A percentile compares a stretch with the other conserved stretches of the same genome.
phyloP scores from a whole-genome alignment of 2,329 filamentous ascomycete species.

The Chaetoscypha palmicola region DNA sequence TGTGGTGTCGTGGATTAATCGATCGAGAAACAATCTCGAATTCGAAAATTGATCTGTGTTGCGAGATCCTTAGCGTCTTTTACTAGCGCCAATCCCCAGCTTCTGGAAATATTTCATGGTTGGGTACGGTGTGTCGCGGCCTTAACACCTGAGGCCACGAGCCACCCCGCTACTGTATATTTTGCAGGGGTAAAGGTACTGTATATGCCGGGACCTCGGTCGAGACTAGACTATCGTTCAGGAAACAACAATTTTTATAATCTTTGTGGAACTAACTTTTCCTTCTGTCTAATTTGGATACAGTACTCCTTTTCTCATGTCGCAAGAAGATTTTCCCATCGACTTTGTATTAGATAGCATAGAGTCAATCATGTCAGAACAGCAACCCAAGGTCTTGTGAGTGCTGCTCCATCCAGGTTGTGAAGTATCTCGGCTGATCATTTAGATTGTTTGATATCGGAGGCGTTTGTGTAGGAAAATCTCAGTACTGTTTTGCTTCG shows the following conservation, averaged over 20 bases:
- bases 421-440: conserved; percentile 11
- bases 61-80: no score
- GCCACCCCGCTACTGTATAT: no score
- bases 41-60: not conserved
- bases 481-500: not conserved
- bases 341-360: conserved; percentile 28
- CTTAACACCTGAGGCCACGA: no score
- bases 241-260: not conserved
- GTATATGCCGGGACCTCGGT: not conserved
- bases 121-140: no score
- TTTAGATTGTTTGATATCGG: conserved; percentile 79
- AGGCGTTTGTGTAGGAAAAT: conserved; percentile 78
- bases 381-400: conserved; percentile 59
- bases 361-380: conserved; percentile 35
- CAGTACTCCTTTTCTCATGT: conserved; percentile 24
- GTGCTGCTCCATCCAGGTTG: conserved; percentile 6
- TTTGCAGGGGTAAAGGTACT: no score
- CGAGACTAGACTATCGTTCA: not conserved
- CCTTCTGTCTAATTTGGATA: no score
- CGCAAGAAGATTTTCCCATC: conserved; percentile 26
- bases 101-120: no score
- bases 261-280: not conserved
- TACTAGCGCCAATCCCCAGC: no score
- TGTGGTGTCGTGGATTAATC: conserved; percentile 32
- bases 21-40: conserved; percentile 5